phyloP scores from a whole-genome alignment of 2,329 filamentous ascomycete genomes.

The Phaeosphaeriaceae sp. region DNA sequence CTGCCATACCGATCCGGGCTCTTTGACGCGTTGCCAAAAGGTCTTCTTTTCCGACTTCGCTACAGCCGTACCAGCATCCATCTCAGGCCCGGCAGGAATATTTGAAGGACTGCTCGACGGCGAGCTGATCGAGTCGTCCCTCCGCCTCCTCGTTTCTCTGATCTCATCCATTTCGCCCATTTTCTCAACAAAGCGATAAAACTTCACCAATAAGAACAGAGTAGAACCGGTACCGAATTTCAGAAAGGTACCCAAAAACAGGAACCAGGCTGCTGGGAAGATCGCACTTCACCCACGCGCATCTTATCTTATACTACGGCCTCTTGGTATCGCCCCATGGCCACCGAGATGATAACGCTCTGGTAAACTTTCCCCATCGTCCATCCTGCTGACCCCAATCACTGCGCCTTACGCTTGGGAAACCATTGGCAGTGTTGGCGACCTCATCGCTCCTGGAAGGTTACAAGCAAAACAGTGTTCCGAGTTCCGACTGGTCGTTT shows the following conservation, averaged over 20 bases:
- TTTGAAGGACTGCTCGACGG: slow-evolving; percentile 14
- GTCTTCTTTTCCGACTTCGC: slow-evolving; percentile 28
- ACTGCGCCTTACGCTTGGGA: slow-evolving; percentile 26
- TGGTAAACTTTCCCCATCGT: neutral
- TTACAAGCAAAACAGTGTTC: slow-evolving; percentile 23
- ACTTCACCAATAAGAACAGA: too few relatives aligned
- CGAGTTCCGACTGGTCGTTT: slow-evolving; percentile 30
- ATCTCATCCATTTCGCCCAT: slow-evolving; percentile 28
- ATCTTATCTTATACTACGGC: slow-evolving; percentile 25
- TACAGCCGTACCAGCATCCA: slow-evolving; percentile 15
- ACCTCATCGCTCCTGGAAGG: slow-evolving; percentile 24
- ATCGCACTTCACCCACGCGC: slow-evolving; percentile 3
- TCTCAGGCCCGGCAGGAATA: neutral
- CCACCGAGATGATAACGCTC: slow-evolving; percentile 26
- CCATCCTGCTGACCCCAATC: neutral
- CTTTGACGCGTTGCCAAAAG: slow-evolving; percentile 48
- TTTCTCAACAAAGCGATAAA: too few relatives aligned
- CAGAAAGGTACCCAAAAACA: neutral
- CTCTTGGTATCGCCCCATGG: slow-evolving; percentile 17
- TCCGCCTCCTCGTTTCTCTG: slow-evolving; percentile 16
- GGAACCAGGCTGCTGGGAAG: slow-evolving; percentile 1
- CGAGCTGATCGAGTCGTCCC: neutral
- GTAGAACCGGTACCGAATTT: neutral
- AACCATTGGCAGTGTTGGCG: slow-evolving; percentile 25
- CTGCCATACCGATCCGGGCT: slow-evolving; percentile 56